Evolutionary conservation across 805 yeast genomes (phyloP).

Genomic region (Lipomyces yamadae): DNA sequence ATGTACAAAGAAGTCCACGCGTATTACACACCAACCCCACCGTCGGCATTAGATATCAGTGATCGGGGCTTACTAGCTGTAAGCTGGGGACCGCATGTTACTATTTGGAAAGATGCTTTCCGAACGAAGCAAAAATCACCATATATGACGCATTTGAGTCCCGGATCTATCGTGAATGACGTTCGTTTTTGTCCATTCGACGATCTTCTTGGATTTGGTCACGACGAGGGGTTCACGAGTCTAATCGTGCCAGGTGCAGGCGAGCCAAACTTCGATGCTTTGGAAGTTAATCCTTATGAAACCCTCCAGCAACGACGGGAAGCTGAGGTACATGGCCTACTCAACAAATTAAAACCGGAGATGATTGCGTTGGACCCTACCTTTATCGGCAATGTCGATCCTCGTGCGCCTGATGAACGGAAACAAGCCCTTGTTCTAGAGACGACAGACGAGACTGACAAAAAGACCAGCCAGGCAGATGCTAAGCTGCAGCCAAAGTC

Average conservation of each 20-base stretch:
- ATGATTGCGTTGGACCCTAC: constrained; percentile 90
- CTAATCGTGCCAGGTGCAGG: constrained; percentile 94
- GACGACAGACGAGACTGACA: constrained; percentile 46
- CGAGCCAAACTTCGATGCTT: constrained; percentile 95
- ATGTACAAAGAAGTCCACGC: constrained; percentile 69
- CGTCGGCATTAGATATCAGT: constrained; percentile 75
- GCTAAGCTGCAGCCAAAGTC: constrained; percentile 66
- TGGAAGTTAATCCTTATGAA: constrained; percentile 91
- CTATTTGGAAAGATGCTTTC: constrained; percentile 88
- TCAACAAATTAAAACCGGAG: constrained; percentile 90
- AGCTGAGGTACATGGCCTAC: constrained; percentile 79
- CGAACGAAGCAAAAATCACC: constrained; percentile 75
- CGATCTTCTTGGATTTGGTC: constrained; percentile 93
- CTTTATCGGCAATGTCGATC: constrained; percentile 82
- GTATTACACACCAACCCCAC: constrained; percentile 82
- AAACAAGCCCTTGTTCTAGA: constrained; percentile 57
- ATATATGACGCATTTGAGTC: constrained; percentile 86
- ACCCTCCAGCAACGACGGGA: constrained; percentile 92
- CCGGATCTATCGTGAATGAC: constrained; percentile 73
- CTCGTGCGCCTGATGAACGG: constrained; percentile 65
- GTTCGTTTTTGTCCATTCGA: constrained; percentile 88
- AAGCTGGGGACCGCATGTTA: constrained; percentile 96
- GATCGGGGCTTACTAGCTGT: constrained; percentile 86
- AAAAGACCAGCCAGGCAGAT: constrained; percentile 50
- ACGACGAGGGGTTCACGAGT: constrained; percentile 76